These are phyloP conservation scores for Gloeostereum incarnatum DNA, from an alignment of 768 basidiomycete genomes.

Conservation along the genomic window DNA sequence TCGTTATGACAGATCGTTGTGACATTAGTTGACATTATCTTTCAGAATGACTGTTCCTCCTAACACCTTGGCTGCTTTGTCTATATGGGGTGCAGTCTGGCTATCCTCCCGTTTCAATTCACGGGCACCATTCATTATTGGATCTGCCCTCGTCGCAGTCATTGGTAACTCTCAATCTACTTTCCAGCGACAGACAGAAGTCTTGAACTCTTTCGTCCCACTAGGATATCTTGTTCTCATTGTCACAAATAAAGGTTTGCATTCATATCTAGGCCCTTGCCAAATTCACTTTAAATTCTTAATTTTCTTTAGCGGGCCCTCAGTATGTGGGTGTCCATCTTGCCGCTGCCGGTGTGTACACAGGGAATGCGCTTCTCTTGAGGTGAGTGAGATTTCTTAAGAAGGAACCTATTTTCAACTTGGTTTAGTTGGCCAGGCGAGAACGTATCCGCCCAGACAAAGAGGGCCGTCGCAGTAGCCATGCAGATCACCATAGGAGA, in stretches of 20 bases:
- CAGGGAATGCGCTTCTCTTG: constrained; percentile 47
- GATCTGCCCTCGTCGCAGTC: constrained; percentile 36
- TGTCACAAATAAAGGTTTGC: constrained; percentile 32
- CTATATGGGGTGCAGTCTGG: constrained; percentile 43
- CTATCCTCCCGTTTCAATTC: constrained; percentile 32
- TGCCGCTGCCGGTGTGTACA: constrained; percentile 46
- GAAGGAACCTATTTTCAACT: too few species aligned
- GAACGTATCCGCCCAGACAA: constrained; percentile 62
- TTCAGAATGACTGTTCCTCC: constrained; percentile 52
- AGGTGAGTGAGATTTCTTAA: too few species aligned
- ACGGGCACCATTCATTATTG: constrained; percentile 46
- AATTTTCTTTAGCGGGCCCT: constrained; percentile 26
- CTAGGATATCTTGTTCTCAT: constrained; percentile 51
- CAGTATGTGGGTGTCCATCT: constrained; percentile 53
- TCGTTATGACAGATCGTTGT: background rate
- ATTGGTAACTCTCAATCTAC: constrained; percentile 24
- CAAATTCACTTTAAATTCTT: constrained; percentile 1
- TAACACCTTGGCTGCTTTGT: constrained; percentile 37
- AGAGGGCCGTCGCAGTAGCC: constrained; percentile 51
- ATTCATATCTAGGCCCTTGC: background rate
- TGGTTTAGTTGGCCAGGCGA: constrained; percentile 57
- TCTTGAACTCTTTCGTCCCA: too few species aligned
- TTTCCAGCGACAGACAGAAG: too few species aligned
- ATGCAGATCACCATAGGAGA: constrained; percentile 60
- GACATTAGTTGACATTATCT: background rate